A percentile compares a stretch with the other conserved stretches of the same genome.
These are phyloP conservation scores for Emmonsiellopsis sp. DNA, from an alignment of 2,329 filamentous ascomycete genomes.

Conservation along the genomic window DNA sequence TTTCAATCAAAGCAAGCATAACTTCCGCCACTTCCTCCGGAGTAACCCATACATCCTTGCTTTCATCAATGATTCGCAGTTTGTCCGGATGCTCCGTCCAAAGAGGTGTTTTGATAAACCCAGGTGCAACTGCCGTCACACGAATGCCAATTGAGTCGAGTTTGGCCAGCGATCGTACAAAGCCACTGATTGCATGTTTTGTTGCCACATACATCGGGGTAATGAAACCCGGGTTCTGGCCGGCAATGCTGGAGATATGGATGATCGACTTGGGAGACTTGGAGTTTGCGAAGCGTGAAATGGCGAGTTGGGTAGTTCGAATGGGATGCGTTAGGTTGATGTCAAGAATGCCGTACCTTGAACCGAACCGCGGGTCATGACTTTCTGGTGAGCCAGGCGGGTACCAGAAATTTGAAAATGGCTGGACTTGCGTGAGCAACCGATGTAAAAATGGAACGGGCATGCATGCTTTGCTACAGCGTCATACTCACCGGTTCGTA, in stretches of 20 bases:
- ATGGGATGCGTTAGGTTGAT: constrained; percentile 47
- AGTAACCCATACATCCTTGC: constrained; percentile 48
- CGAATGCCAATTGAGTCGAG: constrained; percentile 43
- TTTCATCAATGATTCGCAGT: constrained; percentile 40
- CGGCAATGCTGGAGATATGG: constrained; percentile 42
- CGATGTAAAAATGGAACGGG: not conserved
- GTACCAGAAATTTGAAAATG: constrained; percentile 43
- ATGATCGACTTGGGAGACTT: constrained; percentile 34
- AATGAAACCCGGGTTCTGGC: constrained; percentile 29
- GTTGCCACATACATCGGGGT: constrained; percentile 41
- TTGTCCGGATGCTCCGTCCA: constrained; percentile 57
- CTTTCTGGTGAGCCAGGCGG: constrained; percentile 37
- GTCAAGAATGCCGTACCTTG: constrained; percentile 38
- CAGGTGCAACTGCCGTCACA: constrained; percentile 53
- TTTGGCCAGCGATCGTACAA: constrained; percentile 41
- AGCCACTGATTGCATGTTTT: constrained; percentile 41
- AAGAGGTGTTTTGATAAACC: constrained; percentile 52
- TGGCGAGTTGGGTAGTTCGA: constrained; percentile 42
- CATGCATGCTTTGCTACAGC: not conserved
- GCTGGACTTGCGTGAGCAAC: constrained; percentile 18
- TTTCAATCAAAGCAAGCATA: constrained; percentile 49
- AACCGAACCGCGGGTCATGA: constrained; percentile 30
- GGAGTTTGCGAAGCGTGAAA: constrained; percentile 37
- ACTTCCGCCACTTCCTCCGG: constrained; percentile 51
- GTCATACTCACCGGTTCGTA: constrained; percentile 31